phyloP scores from a whole-genome alignment of 2,329 filamentous ascomycete species.

The Pseudocercospora ulei region DNA sequence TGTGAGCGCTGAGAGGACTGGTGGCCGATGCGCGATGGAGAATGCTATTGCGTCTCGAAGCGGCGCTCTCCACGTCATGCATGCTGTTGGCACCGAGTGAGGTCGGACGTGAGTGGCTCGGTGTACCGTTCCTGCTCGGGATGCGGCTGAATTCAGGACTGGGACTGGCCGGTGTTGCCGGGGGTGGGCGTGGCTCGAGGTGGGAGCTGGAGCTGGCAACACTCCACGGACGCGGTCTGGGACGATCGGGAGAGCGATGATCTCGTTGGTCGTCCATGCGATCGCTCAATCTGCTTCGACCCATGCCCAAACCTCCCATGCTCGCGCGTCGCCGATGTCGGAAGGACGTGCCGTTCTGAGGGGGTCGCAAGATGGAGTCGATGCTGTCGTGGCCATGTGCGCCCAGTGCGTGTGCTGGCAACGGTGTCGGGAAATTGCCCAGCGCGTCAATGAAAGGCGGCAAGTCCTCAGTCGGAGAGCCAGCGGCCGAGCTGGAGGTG shows the following conservation, averaged over 20 bases:
- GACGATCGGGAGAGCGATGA: slow-evolving; percentile 39
- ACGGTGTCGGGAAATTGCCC: slow-evolving; percentile 41
- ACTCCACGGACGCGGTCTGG: slow-evolving; percentile 34
- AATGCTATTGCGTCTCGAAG: slow-evolving; percentile 30
- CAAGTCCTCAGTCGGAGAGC: slow-evolving; percentile 40
- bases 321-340: slow-evolving; percentile 47
- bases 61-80: slow-evolving; percentile 26
- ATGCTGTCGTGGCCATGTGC: slow-evolving; percentile 39
- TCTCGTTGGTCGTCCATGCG: slow-evolving; percentile 45
- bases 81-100: slow-evolving; percentile 31
- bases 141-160: slow-evolving; percentile 45
- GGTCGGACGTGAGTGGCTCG: slow-evolving; percentile 30
- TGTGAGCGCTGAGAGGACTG: slow-evolving; percentile 30
- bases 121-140: slow-evolving; percentile 33
- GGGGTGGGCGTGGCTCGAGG: slow-evolving; percentile 49
- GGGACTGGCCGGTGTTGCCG: slow-evolving; percentile 53
- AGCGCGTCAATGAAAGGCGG: slow-evolving; percentile 45
- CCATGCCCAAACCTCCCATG: slow-evolving; percentile 43
- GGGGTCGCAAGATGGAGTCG: slow-evolving; percentile 45
- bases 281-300: slow-evolving; percentile 30
- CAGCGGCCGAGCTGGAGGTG: slow-evolving; percentile 35
- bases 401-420: slow-evolving; percentile 30
- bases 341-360: slow-evolving; percentile 48
- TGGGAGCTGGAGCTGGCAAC: slow-evolving; percentile 30
- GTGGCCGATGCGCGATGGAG: slow-evolving; percentile 27